Conservation (phyloP, 1,139 yeast genomes). For the Blastobotrys aristatus region DNA sequence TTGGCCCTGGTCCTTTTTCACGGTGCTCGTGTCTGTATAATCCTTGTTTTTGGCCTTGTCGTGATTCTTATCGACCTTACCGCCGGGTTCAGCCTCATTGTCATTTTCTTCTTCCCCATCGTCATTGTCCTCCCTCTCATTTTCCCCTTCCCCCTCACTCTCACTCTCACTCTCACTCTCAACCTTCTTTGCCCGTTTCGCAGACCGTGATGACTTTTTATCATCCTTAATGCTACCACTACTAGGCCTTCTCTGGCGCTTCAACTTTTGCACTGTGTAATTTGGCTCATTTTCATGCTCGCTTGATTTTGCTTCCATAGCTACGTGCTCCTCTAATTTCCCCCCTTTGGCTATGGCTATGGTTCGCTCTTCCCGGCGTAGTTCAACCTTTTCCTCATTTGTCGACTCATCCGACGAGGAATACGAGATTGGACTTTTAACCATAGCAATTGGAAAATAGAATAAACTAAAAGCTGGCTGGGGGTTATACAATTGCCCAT, state of each 20-base stretch:
- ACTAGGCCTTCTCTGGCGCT: no score
- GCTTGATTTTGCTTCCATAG: no score
- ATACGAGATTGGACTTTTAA: not conserved
- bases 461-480: no score
- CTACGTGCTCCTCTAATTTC: no score
- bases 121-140: not conserved
- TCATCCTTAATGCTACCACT: no score
- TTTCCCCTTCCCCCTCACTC: not conserved
- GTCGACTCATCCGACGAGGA: not conserved
- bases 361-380: no score
- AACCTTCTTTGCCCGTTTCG: not conserved
- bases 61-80: not conserved
- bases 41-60: not conserved
- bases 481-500: no score
- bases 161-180: not conserved
- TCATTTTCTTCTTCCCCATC: not conserved
- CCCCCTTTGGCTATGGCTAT: no score
- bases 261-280: not conserved
- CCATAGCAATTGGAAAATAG: not conserved
- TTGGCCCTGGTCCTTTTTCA: not conserved
- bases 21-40: no score
- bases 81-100: not conserved
- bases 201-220: not conserved
- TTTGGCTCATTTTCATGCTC: not conserved
- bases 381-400: not conserved